Evolutionary conservation across 495 filamentous ascomycete genomes (phyloP), one percentile per base, ranked within the genome.

Genomic region (Mytilinidion resinicola): DNA sequence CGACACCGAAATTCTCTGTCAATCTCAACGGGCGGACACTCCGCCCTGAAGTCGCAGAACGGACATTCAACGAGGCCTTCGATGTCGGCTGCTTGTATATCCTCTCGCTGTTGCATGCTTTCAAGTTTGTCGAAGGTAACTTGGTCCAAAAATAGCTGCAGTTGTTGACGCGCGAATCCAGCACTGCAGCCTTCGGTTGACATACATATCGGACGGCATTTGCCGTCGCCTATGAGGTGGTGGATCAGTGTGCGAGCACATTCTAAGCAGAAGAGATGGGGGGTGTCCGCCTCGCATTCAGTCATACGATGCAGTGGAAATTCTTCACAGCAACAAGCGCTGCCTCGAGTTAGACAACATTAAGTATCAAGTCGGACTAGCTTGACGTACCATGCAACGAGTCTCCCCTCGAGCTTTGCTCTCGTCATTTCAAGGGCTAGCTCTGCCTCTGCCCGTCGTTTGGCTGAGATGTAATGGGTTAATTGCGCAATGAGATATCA

Each of bases 1-100:
- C 78, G 69, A 68, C 90, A 96, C 5, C 77, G 74, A 54, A 96
- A 95, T 63, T 91, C 87, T 54, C 77, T 83, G 71, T 93, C 81
- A 10, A 79, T 73, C n/a, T 87, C 82, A 9, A 83, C 69, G 0
- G 90, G 85, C 14, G 74, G 76, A 59, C 80, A 86, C 25, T 89
- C 84, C 10, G 82, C 88, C 39, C 86, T 88, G 72, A 82, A 95
- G 25, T 86, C 82, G 70, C 90, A 96, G 69, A 91, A 92, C 1
- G 90, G 90, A 61, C 90, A 96, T 36, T 73, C 73, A 15, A 58
- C 62, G 19, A 75, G 63, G 44, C 62, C 63, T 5, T 70, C 66
- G 6, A 75, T 42, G 1, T 64, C 69, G 14, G 72, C 72, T 12
- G 56, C 49, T 1, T 81, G 77, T 20, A 96, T 75, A 33, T 79